phyloP scores from a whole-genome alignment of 1,284 basidiomycete species.

The Austroboletus olivaceoglutinosus region DNA sequence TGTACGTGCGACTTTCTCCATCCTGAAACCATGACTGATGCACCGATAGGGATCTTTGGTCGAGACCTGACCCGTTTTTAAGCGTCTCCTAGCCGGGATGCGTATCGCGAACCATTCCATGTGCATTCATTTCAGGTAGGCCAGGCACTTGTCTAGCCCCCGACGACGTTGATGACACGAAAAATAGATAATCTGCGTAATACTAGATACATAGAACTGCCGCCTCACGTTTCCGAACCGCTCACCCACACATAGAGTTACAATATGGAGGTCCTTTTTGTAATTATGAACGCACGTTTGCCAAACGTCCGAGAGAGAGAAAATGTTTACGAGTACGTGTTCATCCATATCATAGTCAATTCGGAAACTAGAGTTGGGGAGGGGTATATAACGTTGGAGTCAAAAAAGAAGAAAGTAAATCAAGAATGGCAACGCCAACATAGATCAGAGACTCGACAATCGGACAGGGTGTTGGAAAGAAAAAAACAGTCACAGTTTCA shows the following conservation, averaged over 20 bases:
- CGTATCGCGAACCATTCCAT: neutral
- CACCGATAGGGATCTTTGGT: conserved; percentile 66
- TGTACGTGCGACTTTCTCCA: conserved; percentile 12
- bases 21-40: conserved; percentile 13
- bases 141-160: neutral
- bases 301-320: conserved; percentile 8
- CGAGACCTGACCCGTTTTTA: conserved; percentile 78
- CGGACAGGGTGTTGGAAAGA: neutral
- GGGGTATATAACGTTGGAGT: conserved; percentile 11
- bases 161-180: neutral
- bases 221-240: neutral
- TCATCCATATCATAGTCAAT: conserved; percentile 22
- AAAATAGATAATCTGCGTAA: neutral
- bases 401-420: conserved; percentile 6
- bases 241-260: conserved; percentile 8
- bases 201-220: neutral
- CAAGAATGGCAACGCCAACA: neutral
- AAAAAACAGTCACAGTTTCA: conserved; percentile 4
- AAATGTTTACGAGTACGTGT: conserved; percentile 22
- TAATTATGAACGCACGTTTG: neutral
- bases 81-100: conserved; percentile 13
- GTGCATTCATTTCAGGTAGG: neutral
- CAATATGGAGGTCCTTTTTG: conserved; percentile 3
- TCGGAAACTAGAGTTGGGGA: conserved; percentile 9
- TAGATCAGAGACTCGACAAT: conserved; percentile 4